Evolutionary conservation across 2,329 filamentous ascomycete genomes (phyloP).

Genomic region (Tolypocladium nubicola): DNA sequence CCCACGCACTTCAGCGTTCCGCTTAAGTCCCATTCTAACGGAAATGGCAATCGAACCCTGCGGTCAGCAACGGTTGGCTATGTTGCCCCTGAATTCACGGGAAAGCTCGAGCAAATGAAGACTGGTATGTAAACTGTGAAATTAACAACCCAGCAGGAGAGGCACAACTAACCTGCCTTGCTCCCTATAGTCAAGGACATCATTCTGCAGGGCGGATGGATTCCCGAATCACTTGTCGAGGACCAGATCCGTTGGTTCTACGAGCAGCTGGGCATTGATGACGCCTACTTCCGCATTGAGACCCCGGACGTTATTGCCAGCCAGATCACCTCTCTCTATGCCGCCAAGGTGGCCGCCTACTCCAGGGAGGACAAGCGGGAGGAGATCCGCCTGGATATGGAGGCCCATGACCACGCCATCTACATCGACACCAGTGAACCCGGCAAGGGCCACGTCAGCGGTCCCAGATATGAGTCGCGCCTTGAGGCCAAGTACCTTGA

Average conservation of each 20-base stretch:
- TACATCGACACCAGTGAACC: slow-evolving; percentile 97
- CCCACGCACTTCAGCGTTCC: slow-evolving; percentile 76
- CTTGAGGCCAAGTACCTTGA: slow-evolving; percentile 96
- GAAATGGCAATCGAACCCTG: slow-evolving; percentile 61
- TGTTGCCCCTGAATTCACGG: slow-evolving; percentile 86
- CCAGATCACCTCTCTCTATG: slow-evolving; percentile 92
- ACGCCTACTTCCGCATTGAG: slow-evolving; percentile 96
- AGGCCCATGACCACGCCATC: slow-evolving; percentile 87
- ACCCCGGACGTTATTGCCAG: slow-evolving; percentile 76
- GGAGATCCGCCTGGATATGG: slow-evolving; percentile 93
- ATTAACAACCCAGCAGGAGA: not conserved
- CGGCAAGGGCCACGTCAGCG: slow-evolving; percentile 62
- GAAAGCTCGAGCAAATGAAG: slow-evolving; percentile 85
- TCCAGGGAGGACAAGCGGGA: slow-evolving; percentile 87
- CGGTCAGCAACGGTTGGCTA: slow-evolving; percentile 90
- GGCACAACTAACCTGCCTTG: slow-evolving; percentile 1
- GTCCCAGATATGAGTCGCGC: slow-evolving; percentile 86
- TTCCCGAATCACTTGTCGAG: slow-evolving; percentile 73
- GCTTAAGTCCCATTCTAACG: slow-evolving; percentile 35
- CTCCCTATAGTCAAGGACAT: slow-evolving; percentile 59
- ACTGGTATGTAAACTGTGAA: slow-evolving; percentile 40
- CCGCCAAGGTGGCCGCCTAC: slow-evolving; percentile 89
- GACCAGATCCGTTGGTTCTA: slow-evolving; percentile 94
- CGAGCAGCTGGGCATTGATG: slow-evolving; percentile 92
- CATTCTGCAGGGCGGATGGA: slow-evolving; percentile 71